Base-by-base conservation (phyloP, 2,329 filamentous ascomycete species). In the Talaromyces sp. region DNA sequence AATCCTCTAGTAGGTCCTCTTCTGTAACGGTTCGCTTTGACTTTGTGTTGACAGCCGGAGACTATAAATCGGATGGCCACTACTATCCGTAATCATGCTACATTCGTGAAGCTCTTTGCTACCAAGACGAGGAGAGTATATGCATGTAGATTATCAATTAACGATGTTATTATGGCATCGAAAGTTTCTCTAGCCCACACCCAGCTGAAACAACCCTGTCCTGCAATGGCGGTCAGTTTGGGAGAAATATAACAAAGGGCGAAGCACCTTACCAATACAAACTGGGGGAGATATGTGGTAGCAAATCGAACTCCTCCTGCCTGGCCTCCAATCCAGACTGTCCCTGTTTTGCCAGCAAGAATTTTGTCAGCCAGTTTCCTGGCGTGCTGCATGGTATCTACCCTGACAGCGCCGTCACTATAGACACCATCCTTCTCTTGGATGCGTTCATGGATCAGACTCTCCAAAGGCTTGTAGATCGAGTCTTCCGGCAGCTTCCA, bases 361-460 rank as follows among this genome's bases (percentile, higher is more conserved):
- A 70, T 60, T 60, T 69, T 68, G 27, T 60, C 56, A 14, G 66
- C 68, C 7, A 71, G 64, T 2, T 51, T 60, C 26, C 53, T 51
- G 1, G 69, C 68, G 61, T 64, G 68, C 17, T 48, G 54, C 17
- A 11, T n/a, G 8, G 54, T 56, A 14, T 59, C 61, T 2, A 32
- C 11, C 5, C 59, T 21, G 1, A 59, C 35, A 61, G 61, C 61
- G 10, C 56, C 35, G 11, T 54, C 48, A 2, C 53, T 38, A 4
- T 58, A 54, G 14, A 60, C 26, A 8, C 56, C 29, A 14, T 35
- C 21, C 51, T 60, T 43, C 57, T 59, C 4, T 31, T 29, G 7
- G 48, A 54, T 51, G 55, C 17, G 26, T 29, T 35, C 3, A 12
- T 26, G n/a, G 5, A 68, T 64, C 14, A 58, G 59, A 10, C 64